Base-by-base conservation (phyloP, 83 land plant species). In the Picea engelmannii region DNA sequence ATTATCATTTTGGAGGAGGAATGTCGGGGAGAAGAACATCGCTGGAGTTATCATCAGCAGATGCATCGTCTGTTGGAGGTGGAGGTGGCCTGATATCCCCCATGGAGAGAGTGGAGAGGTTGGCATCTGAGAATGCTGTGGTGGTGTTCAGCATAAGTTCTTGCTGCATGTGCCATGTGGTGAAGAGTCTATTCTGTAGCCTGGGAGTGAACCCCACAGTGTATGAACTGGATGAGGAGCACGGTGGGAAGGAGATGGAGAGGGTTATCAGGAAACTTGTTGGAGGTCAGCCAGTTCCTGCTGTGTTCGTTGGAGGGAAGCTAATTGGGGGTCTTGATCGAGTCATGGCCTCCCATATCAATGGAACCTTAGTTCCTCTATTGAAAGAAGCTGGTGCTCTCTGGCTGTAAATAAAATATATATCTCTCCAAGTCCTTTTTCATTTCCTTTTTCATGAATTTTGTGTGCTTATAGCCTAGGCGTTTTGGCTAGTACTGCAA, bases 91-190 rank as follows among this genome's bases (percentile, higher is more conserved):
- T 55, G 3, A 13, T 55, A 55, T 55, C 59, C 59, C 59, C 90
- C n/a, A 9, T 90, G 78, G 88, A 87, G 90, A 65, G 83, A 68
- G 86, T 93, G 74, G 88, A 93, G 84, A 78, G 92, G 82, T 38
- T 93, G 79, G 91, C 90, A 6, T 61, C 89, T 1, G 92, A 89
- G 85, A 93, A 81, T 60, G 90, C 95, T 7, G 95, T 93, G 87
- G 94, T 93, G 64, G 86, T 93, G 5, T 93, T 93, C 86, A 89
- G 90, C 86, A 61, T 71, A 12, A 88, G 91, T 79, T 78, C 81
- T 0, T 92, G 94, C 86, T 92, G 93, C 84, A 90, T 92, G 92
- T 88, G 93, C 86, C 94, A 91, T 66, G 94, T 88, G 55, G 85
- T 91, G 18, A 91, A 91, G 87, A 76, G 87, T 21, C 87, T 93